Percentiles rank a stretch among this genome's conserved stretches.
Evolutionary conservation across 768 basidiomycete species (phyloP).

Genomic region (Boletus coccyginus): DNA sequence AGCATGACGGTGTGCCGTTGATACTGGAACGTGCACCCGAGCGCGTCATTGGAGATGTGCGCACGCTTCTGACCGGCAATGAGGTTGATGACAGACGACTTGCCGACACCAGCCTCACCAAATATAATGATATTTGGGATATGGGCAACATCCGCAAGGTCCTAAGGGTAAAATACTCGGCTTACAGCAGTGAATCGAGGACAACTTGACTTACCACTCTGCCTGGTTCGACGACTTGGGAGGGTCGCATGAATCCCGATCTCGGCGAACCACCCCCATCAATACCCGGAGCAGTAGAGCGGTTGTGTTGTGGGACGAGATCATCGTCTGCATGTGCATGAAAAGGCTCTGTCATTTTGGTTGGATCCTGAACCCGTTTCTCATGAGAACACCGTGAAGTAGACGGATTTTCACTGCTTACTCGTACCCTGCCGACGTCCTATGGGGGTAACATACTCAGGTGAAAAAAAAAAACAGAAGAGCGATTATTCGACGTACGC

Average conservation of each 20-base stretch:
- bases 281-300: neutral
- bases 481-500: neutral
- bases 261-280: neutral
- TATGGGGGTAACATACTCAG: neutral
- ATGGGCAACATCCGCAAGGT: neutral
- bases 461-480: neutral
- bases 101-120: conserved; percentile 3
- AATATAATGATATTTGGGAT: conserved; percentile 5
- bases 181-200: neutral
- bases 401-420: neutral
- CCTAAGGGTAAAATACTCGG: neutral
- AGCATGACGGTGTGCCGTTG: neutral
- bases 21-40: conserved; percentile 6
- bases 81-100: conserved; percentile 10
- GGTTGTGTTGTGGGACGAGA: neutral
- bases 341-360: neutral
- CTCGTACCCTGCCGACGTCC: neutral
- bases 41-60: neutral
- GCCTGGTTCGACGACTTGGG: neutral
- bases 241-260: neutral
- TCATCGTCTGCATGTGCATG: neutral
- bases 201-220: neutral
- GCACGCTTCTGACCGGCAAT: neutral
- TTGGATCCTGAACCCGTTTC: neutral
- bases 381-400: neutral